Conservation (phyloP, 2,329 filamentous ascomycete genomes). For the Fusarium denticulatum region DNA sequence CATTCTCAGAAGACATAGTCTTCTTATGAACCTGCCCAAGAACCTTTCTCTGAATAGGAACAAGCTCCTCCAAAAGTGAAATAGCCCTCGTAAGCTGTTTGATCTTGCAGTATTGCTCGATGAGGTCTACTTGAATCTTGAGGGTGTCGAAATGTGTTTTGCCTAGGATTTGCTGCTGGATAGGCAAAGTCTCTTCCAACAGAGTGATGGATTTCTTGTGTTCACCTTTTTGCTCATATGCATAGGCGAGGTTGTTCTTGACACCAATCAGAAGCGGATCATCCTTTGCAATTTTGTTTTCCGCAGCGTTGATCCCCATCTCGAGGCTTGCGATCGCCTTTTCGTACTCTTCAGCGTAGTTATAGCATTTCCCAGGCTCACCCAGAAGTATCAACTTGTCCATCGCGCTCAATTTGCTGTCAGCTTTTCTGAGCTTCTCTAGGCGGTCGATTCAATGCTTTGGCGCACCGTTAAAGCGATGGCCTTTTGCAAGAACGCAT, state of each 20-base stretch:
- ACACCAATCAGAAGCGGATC: rapidly evolving
- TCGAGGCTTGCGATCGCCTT: neutral
- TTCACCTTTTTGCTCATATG: too few species aligned
- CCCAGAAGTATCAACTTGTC: too few species aligned
- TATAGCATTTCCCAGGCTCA: too few species aligned
- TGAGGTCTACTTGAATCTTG: neutral
- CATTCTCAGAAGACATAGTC: neutral
- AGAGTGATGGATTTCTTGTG: rapidly evolving
- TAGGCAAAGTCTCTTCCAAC: neutral
- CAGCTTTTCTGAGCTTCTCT: too few species aligned
- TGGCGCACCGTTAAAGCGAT: too few species aligned
- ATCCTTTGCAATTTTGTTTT: neutral
- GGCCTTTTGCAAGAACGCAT: too few species aligned
- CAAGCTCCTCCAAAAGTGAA: rapidly evolving
- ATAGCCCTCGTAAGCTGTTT: rapidly evolving
- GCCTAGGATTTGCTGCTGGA: rapidly evolving
- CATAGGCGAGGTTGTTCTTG: neutral
- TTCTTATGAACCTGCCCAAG: rapidly evolving
- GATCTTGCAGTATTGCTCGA: rapidly evolving
- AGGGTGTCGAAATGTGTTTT: neutral
- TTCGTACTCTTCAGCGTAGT: rapidly evolving
- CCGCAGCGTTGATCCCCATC: rapidly evolving
- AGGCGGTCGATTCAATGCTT: too few species aligned
- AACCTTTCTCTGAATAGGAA: neutral
- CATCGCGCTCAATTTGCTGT: too few species aligned